Base-by-base conservation (phyloP, 2,329 filamentous ascomycete species). In the Aspergillus udagawae region DNA sequence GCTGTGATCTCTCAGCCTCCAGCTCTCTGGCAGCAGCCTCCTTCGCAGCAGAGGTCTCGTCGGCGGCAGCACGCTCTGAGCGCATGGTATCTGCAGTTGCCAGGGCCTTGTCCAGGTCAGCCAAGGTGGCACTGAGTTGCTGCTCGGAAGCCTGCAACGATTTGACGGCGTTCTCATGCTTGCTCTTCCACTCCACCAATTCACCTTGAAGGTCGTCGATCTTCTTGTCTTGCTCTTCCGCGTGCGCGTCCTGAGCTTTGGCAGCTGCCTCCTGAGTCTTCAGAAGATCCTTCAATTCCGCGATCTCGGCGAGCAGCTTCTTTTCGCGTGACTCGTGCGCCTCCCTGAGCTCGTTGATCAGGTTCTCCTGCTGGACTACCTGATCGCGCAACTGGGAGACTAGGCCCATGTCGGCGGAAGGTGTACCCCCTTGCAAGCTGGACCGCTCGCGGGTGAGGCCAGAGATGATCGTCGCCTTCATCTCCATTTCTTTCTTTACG, bases 401-500 rank as follows among this genome's bases (percentile, higher is more conserved):
- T 62, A 97, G 87, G 0, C 91, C 92, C 71, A 97, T 95, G 69
- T 99, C 94, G 70, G 96, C 87, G 7, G 92, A 89, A 25, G 89
- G 89, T 2, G 82, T 81, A 5, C 63, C 60, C 72, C 81, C 83
- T 71, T 93, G 91, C 77, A 97, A 82, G 76, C 92, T 97, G 3
- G 91, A 93, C 58, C 95, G 83, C 75, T 99, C 95, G 54, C 94
- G 88, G 3, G 94, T 96, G 61, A 99, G 81, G 6, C 94, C 94
- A 29, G 91, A 91, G 65, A 99, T 97, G 70, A 99, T 92, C 29
- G 91, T 90, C 80, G 93, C 92, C 83, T 99, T 99, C 61, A 85
- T 87, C 70, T 99, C 94, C 88, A 97, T 96, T 74, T 99, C 94
- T 78, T 92, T 96, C 79, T 91, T 94, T 23, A 92, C 85, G 3